phyloP scores from a whole-genome alignment of 2,329 filamentous ascomycete species.

The Dactylellina leptospora region DNA sequence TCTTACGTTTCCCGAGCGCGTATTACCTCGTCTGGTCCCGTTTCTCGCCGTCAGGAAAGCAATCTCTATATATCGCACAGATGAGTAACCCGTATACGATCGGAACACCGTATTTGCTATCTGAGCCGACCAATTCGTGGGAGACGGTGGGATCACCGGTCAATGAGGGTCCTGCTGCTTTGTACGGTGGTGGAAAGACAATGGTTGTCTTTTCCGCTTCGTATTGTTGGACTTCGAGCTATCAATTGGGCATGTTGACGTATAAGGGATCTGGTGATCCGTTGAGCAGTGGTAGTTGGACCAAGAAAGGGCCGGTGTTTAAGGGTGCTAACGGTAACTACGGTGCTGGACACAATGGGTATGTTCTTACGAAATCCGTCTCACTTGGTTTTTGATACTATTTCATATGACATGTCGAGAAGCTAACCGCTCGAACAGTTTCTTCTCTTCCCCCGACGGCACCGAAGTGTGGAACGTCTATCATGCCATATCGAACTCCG shows the following conservation, averaged over 20 bases:
- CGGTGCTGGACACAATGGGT: constrained; percentile 67
- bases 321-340: constrained; percentile 68
- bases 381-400: not conserved
- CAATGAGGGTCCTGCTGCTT: constrained; percentile 67
- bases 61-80: constrained; percentile 62
- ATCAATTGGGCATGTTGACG: constrained; percentile 66
- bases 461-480: constrained; percentile 68
- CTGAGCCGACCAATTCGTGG: constrained; percentile 65
- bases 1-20: constrained; percentile 63
- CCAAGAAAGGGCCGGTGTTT: constrained; percentile 66
- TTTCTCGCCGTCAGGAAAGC: constrained; percentile 61
- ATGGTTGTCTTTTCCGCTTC: constrained; percentile 67
- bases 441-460: constrained; percentile 68
- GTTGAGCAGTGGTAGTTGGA: constrained; percentile 63
- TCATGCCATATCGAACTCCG: constrained; percentile 65
- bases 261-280: constrained; percentile 67
- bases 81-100: constrained; percentile 62
- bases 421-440: too few species aligned
- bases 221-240: constrained; percentile 68
- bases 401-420: not conserved
- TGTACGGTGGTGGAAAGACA: constrained; percentile 67
- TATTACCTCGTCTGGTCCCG: constrained; percentile 69
- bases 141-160: constrained; percentile 65
- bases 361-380: too few species aligned
- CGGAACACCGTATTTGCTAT: constrained; percentile 64